Conservation (phyloP, 1,284 basidiomycete species). For the Moniliella sp. region DNA sequence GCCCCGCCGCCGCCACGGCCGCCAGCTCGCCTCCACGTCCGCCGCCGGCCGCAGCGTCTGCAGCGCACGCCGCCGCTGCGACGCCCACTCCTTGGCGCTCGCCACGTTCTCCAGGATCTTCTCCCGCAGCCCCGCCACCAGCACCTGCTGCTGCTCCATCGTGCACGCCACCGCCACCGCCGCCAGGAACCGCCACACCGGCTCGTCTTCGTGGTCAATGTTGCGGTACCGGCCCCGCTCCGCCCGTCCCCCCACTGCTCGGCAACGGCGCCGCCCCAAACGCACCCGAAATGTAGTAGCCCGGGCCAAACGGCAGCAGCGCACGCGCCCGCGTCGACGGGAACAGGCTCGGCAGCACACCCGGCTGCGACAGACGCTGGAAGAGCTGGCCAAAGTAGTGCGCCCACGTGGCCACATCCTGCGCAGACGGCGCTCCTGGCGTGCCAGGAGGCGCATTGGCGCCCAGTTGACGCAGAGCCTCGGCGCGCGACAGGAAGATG, state of each 20-base stretch:
- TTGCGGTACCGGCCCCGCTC: too few relatives aligned
- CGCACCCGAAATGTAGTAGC: too few relatives aligned
- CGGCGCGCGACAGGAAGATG: slow-evolving; percentile 70
- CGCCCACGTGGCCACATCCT: slow-evolving; percentile 62
- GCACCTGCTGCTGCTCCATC: slow-evolving; percentile 59
- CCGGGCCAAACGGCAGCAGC: not conserved
- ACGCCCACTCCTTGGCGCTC: slow-evolving; percentile 41
- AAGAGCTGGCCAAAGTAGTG: slow-evolving; percentile 56
- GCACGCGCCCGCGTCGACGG: slow-evolving; percentile 49
- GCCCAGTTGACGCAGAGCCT: slow-evolving; percentile 53
- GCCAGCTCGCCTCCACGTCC: too few relatives aligned
- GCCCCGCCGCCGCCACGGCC: too few relatives aligned
- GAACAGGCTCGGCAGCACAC: slow-evolving; percentile 51
- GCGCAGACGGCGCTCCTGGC: slow-evolving; percentile 47
- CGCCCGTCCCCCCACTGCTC: too few relatives aligned
- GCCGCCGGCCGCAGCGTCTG: too few relatives aligned
- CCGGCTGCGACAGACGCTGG: slow-evolving; percentile 49
- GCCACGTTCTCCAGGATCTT: slow-evolving; percentile 72
- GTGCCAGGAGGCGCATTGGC: too few relatives aligned
- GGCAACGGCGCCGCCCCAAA: too few relatives aligned
- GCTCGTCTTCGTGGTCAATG: slow-evolving; percentile 60
- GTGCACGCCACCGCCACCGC: slow-evolving; percentile 65
- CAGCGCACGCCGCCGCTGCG: too few relatives aligned
- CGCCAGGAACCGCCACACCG: slow-evolving; percentile 78
- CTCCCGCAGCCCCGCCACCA: slow-evolving; percentile 68